Evolutionary conservation across 768 basidiomycete species (phyloP).

Genomic region (Mycena venus): DNA sequence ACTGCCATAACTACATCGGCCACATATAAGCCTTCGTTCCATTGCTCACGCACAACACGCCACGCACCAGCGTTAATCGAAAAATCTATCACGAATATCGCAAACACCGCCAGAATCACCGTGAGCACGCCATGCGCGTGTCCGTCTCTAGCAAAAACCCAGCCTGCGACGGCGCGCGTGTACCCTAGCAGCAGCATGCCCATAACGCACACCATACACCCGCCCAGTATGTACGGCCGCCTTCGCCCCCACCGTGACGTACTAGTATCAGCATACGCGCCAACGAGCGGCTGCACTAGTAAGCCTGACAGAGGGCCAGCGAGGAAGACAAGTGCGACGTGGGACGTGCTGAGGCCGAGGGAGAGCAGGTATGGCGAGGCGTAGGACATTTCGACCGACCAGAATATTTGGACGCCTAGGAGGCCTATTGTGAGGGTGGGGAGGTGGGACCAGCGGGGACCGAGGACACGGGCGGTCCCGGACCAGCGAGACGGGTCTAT

Average conservation of each 20-base stretch:
- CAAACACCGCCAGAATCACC: constrained; percentile 78
- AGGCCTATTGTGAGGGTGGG: constrained; percentile 83
- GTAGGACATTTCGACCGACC: constrained; percentile 98
- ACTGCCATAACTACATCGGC: constrained; percentile 80
- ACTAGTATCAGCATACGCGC: constrained; percentile 80
- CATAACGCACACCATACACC: constrained; percentile 72
- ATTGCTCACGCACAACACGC: not conserved
- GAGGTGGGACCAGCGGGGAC: constrained; percentile 76
- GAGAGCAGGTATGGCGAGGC: constrained; percentile 92
- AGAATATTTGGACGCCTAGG: constrained; percentile 89
- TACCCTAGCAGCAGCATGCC: constrained; percentile 90
- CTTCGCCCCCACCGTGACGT: constrained; percentile 88
- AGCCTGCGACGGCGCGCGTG: constrained; percentile 73
- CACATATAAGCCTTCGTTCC: not conserved
- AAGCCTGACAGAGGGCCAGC: constrained; percentile 93
- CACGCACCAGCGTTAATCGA: constrained; percentile 63
- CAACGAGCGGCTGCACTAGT: constrained; percentile 91
- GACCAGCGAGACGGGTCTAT: too few species aligned
- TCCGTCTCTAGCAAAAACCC: constrained; percentile 51
- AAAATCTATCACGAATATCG: constrained; percentile 69
- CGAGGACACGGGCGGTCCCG: constrained; percentile 71
- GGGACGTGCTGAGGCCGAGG: constrained; percentile 88
- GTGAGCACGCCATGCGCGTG: constrained; percentile 72
- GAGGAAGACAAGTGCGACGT: constrained; percentile 93
- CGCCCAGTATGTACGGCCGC: constrained; percentile 86